Base-by-base conservation (phyloP, 148 eudicot genomes). In the Amaranthus hypochondriacus region DNA sequence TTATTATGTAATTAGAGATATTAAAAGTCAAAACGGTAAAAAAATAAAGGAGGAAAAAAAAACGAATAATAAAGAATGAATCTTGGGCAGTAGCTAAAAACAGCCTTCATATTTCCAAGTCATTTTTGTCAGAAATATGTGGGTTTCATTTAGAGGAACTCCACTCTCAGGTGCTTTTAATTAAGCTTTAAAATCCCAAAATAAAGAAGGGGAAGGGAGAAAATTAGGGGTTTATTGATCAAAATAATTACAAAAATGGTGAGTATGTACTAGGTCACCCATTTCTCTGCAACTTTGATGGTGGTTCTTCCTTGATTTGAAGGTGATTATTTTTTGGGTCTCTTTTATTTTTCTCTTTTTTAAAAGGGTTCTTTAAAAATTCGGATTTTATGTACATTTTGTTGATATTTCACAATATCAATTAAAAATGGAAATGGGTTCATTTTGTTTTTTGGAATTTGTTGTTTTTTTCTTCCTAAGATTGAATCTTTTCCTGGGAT, bases 281-380 rank as follows among this genome's bases (percentile, higher is more conserved):
- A 47, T 71, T 71, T 66, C 67, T 66, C 70, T 80, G 44, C 57
- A 71, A 75, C 73, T 66, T 80, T 80, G 79, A 80, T 80, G 82
- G 71, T 58, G 79, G 70, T 75, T 75, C 72, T 70, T 57, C 79
- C 78, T 75, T 70, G 28, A 66, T 46, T 21, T 0, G 4, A 59
- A 75, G 79, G 79, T 80, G 48, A 65, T 10, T 14, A 4, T 21
- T 69, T 69, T 21, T 21, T 57, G 71, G 77, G 72, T 68, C 44
- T 55, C 68, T 51, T n/a, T 50, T 21, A 15, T 65, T 56, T 56
- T 56, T 4, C 14, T 21, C 70, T 77, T 63, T 62, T 66, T 57
- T 39, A 14, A 9, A 10, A 74, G 52, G 71, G 70, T 79, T 75
- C 9, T 49, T 75, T 57, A 63, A 56, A 10, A 12, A 64, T 42